phyloP scores from a whole-genome alignment of 352 stramenopile species.

The Globisporangium mamillatum region DNA sequence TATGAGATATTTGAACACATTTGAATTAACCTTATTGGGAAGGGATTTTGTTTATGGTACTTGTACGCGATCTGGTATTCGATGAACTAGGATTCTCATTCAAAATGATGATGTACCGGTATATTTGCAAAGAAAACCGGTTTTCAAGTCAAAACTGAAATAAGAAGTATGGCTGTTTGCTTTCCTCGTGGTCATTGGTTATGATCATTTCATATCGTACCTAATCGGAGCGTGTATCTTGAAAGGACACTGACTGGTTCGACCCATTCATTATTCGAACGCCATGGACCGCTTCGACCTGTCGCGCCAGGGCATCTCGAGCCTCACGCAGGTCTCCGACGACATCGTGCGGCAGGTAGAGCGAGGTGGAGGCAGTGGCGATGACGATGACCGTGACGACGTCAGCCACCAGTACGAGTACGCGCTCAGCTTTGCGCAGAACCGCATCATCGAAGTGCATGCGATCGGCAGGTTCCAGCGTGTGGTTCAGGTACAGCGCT shows the following conservation, averaged over 20 bases:
- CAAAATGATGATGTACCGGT: too few relatives aligned
- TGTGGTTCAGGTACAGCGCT: constrained; percentile 37
- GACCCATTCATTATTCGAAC: not conserved
- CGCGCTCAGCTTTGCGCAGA: constrained; percentile 48
- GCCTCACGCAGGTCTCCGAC: constrained; percentile 44
- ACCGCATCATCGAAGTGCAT: constrained; percentile 38
- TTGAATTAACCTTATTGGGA: too few relatives aligned
- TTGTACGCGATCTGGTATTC: too few relatives aligned
- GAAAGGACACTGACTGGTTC: not conserved
- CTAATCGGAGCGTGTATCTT: not conserved
- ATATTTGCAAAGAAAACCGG: too few relatives aligned
- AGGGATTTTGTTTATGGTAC: too few relatives aligned
- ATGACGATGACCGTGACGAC: not conserved
- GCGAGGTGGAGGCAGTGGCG: constrained; percentile 13
- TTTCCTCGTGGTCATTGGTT: too few relatives aligned
- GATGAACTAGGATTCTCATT: too few relatives aligned
- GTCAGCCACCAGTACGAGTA: constrained; percentile 22
- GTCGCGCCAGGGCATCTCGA: constrained; percentile 43
- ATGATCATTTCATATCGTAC: not conserved
- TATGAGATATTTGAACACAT: too few relatives aligned
- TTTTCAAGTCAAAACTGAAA: too few relatives aligned
- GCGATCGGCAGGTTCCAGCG: constrained; percentile 43
- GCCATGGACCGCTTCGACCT: constrained; percentile 45
- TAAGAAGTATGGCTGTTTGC: too few relatives aligned
- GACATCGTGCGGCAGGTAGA: constrained; percentile 44